Evolutionary conservation across 1,139 yeast genomes (phyloP), one percentile per base, ranked within the genome.

Genomic region (Scheffersomyces cryptocercus): DNA sequence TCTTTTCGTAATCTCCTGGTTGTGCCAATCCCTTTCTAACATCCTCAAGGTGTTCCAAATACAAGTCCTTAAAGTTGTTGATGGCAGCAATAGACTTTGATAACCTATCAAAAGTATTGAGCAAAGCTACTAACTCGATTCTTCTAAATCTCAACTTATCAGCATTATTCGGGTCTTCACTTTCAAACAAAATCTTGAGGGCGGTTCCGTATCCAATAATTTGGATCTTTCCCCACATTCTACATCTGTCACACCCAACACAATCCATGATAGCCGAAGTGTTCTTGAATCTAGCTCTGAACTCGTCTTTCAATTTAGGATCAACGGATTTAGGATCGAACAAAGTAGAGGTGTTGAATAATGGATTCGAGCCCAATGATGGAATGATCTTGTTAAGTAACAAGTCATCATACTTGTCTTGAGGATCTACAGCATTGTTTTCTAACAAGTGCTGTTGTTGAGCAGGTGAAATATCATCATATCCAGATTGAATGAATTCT

Each of bases 171-270:
- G 70, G 74, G 30, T 81, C 84, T 47, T 86, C 78, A 42, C 61
- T 56, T 62, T 93, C 99, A 61, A 93, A 89, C 48, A 93, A 70
- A 24, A 91, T 78, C 66, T 93, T 93, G 59, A 95, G 77, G 2
- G 97, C 96, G 14, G 99, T 93, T 20, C 98, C 99, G 63, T 93
- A 93, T 24, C 99, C 99, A 15, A 95, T 89, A 1, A 96, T 89
- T 70, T 93, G 99, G 26, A 93, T 79, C 65, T 95, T 93, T 13
- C 99, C 99, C 99, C 99, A 93, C 68, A 95, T 74, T 59, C 98
- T 81, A 65, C 99, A 93, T 62, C 98, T 79, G 64, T 93, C 99
- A 70, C 99, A 93, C 32, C 97, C 97, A 38, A 93, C 98, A 72
- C 99, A 93, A 65, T 93, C 97, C 97, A 95, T 93, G 40, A 93